Evolutionary conservation across 805 yeast genomes (phyloP), one percentile per base, ranked within the genome.

Genomic region (Saccharomycopsis oosterbeekiorum): DNA sequence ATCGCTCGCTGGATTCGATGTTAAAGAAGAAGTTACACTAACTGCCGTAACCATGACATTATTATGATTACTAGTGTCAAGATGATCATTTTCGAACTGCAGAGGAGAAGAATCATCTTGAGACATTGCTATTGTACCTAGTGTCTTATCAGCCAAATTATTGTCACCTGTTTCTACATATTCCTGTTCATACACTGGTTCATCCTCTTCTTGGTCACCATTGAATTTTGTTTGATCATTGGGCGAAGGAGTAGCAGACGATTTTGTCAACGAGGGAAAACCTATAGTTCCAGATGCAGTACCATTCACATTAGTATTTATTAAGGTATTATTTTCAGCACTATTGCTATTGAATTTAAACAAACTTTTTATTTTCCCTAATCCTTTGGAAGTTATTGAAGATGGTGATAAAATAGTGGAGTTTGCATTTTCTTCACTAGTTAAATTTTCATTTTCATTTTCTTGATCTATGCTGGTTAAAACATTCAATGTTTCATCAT

Each of bases 351-450:
- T 61, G 40, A 71, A 62, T 36, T 69, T 70, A 66, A 74, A 73
- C 24, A 74, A 62, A 51, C 66, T 70, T 60, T 71, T 71, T 41
- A 74, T 66, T 60, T 70, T 73, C 34, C 66, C 65, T 62, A 73
- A 65, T 40, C 73, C 65, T n/a, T 69, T 67, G 56, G 59, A 19
- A 15, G 61, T 37, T 39, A 53, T 57, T 15, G 47, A 39, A 19
- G 41, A 29, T 24, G 60, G 50, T 8, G 60, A n/a, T 26, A 29
- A n/a, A 36, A 36, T 29, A 21, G 50, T 36, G 15, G 29, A n/a
- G 56, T 56, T 29, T 14, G 58, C 15, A 15, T 39, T 34, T 11
- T 3, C 50, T 67, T 69, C 59, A 67, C 70, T 55, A 70, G 67
- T 12, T 36, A 39, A 24, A 51, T 40, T 21, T 39, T 26, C 36